A percentile compares a stretch with the other conserved stretches of the same genome.
phyloP scores from a whole-genome alignment of 2,329 filamentous ascomycete species.

The Talaromyces sp. region DNA sequence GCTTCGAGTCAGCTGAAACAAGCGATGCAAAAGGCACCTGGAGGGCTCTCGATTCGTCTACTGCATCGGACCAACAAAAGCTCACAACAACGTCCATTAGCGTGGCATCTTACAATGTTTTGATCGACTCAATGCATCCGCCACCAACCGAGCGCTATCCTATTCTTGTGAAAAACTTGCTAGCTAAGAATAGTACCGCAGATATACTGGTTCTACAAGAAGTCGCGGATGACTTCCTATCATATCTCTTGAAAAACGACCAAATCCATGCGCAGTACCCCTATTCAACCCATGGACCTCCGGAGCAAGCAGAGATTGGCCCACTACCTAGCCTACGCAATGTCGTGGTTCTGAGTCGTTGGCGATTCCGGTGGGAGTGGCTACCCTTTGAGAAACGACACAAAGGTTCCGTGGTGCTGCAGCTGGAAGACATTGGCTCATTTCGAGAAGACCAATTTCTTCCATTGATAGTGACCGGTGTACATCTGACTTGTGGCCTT shows the following conservation, averaged over 20 bases:
- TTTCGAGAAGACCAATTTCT: constrained; percentile 23
- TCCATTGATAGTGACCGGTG: constrained; percentile 49
- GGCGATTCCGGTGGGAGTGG: constrained; percentile 52
- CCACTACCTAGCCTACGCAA: constrained; percentile 59
- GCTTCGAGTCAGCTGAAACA: background rate
- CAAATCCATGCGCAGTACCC: constrained; percentile 47
- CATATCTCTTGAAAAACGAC: constrained; percentile 46
- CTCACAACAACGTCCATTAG: constrained; percentile 17
- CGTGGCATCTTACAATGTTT: constrained; percentile 41
- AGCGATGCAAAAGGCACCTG: background rate
- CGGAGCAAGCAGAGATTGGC: constrained; percentile 46
- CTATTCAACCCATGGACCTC: constrained; percentile 55
- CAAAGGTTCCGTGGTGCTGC: constrained; percentile 53
- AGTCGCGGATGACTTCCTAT: constrained; percentile 60
- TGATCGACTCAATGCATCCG: constrained; percentile 35
- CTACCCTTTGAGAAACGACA: constrained; percentile 52
- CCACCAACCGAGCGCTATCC: constrained; percentile 32
- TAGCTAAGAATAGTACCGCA: constrained; percentile 26
- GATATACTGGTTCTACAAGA: constrained; percentile 52
- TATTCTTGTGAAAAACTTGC: constrained; percentile 29
- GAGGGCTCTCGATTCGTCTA: background rate
- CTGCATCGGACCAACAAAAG: background rate
- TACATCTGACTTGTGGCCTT: constrained; percentile 60
- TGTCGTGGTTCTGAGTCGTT: constrained; percentile 54
- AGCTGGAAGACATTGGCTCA: constrained; percentile 34